These are phyloP conservation scores for Ambrosiella beaveri DNA, from an alignment of 2,329 filamentous ascomycete species.

Conservation along the genomic window DNA sequence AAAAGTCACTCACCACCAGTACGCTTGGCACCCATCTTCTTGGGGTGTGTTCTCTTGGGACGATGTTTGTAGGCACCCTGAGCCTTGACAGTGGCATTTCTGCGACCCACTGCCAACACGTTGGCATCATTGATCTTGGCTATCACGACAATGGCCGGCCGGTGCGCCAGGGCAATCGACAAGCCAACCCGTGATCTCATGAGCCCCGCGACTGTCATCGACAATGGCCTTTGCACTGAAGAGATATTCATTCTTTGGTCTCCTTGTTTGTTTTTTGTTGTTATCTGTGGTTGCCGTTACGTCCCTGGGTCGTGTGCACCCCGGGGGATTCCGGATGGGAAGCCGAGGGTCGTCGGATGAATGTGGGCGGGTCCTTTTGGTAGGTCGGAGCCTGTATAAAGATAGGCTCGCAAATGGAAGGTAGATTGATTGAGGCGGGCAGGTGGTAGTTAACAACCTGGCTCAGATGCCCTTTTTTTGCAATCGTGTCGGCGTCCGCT, in stretches of 20 bases:
- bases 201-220: constrained; percentile 23
- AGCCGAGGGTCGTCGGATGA: background rate
- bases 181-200: constrained; percentile 13
- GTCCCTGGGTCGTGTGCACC: too few species aligned
- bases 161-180: constrained; percentile 13
- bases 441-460: too few species aligned
- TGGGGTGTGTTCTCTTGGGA: constrained; percentile 43
- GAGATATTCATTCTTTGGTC: constrained; percentile 13
- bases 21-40: constrained; percentile 89
- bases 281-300: too few species aligned
- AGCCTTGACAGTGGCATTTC: constrained; percentile 42
- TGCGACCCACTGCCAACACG: constrained; percentile 24
- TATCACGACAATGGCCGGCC: constrained; percentile 14
- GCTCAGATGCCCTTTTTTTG: background rate
- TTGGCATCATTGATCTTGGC: constrained; percentile 13
- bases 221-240: constrained; percentile 29
- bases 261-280: too few species aligned
- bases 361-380: background rate
- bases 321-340: too few species aligned
- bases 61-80: constrained; percentile 52
- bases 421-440: too few species aligned
- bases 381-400: too few species aligned
- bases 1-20: constrained; percentile 50
- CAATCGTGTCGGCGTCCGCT: background rate
- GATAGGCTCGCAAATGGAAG: too few species aligned